Base-by-base conservation (phyloP, 75 land plant genomes). In the Pinus albicaulis region DNA sequence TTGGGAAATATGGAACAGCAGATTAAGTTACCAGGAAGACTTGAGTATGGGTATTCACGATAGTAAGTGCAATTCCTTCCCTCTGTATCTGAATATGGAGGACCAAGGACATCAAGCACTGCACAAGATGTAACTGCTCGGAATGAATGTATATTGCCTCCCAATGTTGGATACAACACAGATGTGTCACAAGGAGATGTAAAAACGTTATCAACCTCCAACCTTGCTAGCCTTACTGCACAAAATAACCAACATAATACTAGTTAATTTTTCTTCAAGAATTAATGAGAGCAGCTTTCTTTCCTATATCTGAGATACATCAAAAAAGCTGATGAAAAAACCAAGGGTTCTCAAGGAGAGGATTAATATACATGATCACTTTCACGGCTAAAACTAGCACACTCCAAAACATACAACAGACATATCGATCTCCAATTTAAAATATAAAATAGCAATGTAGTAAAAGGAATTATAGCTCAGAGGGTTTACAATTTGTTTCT, bases 101-200 rank as follows among this genome's bases (percentile, higher is more conserved):
- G 98, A 76, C 89, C 92, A 12, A 95, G 86, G 13, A 95, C 93
- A 71, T 95, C 98, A 38, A 95, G 85, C 34, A 95, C 89, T 6
- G 95, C 98, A 82, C 98, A 95, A 5, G 98, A 82, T 22, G 95
- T 91, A 55, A 85, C 74, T 31, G 95, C 95, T n/a, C 88, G 87
- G 74, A 95, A 95, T 41, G 90, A 78, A 73, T 95, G 98, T 79
- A 95, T 90, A 82, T 95, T 95, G 57, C 98, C 95, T 24, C 95
- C 98, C 26, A 76, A 72, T 52, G 88, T 82, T 0, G 98, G 98
- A 60, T 92, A 91, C 14, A 95, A 88, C 26, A 92, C 81, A 52
- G 92, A 88, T n/a, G 93, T 74, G 56, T 78, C 85, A 73, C 93
- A 92, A 16, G 93, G 92, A 8, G 93, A 88, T 25, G 86, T 81